Base-by-base conservation (phyloP, 148 eudicot species). In the Rhododendron henanense region DNA sequence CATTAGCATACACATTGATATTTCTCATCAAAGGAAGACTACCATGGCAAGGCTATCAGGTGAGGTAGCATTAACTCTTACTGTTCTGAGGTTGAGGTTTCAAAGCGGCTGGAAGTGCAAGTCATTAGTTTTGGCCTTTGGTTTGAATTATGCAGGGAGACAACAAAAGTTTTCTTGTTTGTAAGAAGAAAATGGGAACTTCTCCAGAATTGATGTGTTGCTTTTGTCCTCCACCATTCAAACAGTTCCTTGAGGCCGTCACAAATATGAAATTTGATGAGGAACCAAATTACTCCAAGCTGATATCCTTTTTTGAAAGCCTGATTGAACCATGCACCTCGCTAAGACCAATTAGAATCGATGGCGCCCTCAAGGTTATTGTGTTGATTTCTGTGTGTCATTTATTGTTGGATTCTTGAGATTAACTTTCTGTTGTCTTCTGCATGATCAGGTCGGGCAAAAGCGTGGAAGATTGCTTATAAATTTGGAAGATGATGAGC, bases 31-130 rank as follows among this genome's bases (percentile, higher is more conserved):
- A 90, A 73, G 95, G 97, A 87, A 91, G 95, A 84, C 76, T 94
- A 86, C 97, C 95, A 28, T 94, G 97, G 97, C 97, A 94, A 90
- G 98, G 98, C 63, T 96, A 93, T 90, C 98, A 96, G 93, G 98
- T 96, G 87, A 86, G 86, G 88, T 86, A 57, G 16, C 82, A 25
- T 55, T 71, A 76, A 79, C 47, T 3, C 51, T 86, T 83, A 28
- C 57, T 37, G 6, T 89, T 1, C 81, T 35, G 35, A 14, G 50
- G 74, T 84, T 84, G 75, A 25, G 82, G 57, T 13, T 50, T 45
- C 35, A 55, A 25, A 23, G 61, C 61, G 78, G 28, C 10, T 76
- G 33, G 41, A 33, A 19, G 3, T 41, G 47, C 18, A 13, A 2
- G 50, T 73, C n/a, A 44, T 83, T 78, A 55, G 51, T 82, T 83